Conservation (phyloP, 345 rosid species). For the Geranium brycei region DNA sequence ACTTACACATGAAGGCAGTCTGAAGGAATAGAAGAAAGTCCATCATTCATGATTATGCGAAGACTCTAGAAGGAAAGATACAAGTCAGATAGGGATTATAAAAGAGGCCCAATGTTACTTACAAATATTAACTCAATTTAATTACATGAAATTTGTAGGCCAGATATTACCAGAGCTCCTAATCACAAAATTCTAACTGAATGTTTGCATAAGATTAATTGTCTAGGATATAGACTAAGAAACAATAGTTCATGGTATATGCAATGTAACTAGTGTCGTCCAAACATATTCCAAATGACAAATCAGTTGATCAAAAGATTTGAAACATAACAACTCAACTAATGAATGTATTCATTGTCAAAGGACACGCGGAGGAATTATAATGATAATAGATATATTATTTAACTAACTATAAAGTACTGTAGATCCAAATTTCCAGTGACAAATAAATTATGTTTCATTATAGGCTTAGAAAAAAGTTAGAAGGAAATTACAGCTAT, state of each 20-base stretch:
- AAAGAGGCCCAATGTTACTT: conserved; percentile 7
- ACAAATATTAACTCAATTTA: background rate
- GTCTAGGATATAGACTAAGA: no score
- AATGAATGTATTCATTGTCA: background rate
- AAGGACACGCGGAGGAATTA: background rate
- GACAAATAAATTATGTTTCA: background rate
- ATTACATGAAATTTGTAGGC: background rate
- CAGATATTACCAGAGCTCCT: background rate
- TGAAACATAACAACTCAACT: background rate
- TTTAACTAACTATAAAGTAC: background rate
- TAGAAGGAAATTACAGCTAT: background rate
- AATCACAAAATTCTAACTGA: no score
- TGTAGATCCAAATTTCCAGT: no score
- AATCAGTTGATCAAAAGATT: background rate
- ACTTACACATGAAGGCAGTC: conserved; percentile 79
- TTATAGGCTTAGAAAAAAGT: background rate
- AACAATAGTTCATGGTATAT: no score
- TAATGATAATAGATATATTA: no score
- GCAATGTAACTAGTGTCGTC: background rate
- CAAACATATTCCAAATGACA: background rate
- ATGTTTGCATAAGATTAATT: no score
- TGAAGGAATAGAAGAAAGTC: conserved; percentile 69
- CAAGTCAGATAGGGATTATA: conserved; percentile 16
- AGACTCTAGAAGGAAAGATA: conserved; percentile 46
- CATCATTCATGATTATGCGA: conserved; percentile 84